Base-by-base conservation (phyloP, 2,329 filamentous ascomycete species). In the Penicillium italicum region DNA sequence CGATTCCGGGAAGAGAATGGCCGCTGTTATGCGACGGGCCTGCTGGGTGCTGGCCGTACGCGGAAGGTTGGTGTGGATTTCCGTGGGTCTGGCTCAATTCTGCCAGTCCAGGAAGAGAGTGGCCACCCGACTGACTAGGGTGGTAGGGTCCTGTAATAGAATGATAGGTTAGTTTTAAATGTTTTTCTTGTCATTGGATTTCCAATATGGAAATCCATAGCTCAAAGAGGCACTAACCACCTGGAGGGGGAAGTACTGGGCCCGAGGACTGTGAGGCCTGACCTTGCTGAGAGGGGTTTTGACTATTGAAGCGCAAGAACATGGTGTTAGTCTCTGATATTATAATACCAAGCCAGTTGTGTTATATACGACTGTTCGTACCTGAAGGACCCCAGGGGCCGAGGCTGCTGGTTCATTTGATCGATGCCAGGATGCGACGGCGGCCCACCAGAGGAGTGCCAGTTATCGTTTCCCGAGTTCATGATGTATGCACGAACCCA, bases 1-100 rank as follows among this genome's bases (percentile, higher is more conserved):
- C 70, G 41, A 76, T 75, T 12, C 72, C 74, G 5, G 74, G 74
- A 34, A 76, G 67, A 20, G 73, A 70, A 49, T 76, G 74, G 1
- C 69, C 69, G 14, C 66, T 63, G 33, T 65, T 66, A 54, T 76
- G 72, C 8, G 74, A 66, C 24, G 72, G 64, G 8, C 67, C 67
- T 42, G 72, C 66, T 41, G 70, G 68, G 53, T 76, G 75, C 48
- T 76, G 77, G 54, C 72, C 72, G 59, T 77, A 79, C 28, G 74
- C 69, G 31, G 74, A 67, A 34, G 72, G 72, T 57, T 74, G 73
- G 56, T 75, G 72, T 18, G 72, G 71, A 59, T 68, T 72, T 50
- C 70, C 71, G 56, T 76, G 73, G 31, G 70, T 72, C 62, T 78
- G 76, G 57, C 75, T 78, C 61, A 79, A 60, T 60, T 79, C 76